Evolutionary conservation across 2,329 filamentous ascomycete genomes (phyloP).

Genomic region (Cercospora canescens): DNA sequence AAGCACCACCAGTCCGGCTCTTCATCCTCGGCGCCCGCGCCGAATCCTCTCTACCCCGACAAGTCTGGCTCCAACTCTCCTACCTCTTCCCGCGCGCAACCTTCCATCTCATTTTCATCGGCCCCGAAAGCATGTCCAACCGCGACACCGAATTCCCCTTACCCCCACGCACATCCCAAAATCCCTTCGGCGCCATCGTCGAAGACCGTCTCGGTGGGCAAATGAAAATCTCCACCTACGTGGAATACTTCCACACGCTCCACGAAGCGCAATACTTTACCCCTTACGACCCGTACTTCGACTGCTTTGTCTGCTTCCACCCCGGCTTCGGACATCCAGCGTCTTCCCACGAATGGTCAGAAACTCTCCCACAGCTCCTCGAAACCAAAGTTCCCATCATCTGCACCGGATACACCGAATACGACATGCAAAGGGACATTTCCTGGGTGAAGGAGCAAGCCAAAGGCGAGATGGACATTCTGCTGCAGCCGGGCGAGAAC

Average conservation of each 20-base stretch:
- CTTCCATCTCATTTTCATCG: constrained; percentile 91
- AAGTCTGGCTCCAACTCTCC: constrained; percentile 92
- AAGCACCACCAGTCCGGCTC: constrained; percentile 83
- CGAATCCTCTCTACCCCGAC: constrained; percentile 92
- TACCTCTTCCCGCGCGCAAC: constrained; percentile 91
- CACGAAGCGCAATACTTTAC: constrained; percentile 88
- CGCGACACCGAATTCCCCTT: constrained; percentile 91
- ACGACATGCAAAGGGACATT: constrained; percentile 90
- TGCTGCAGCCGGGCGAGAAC: constrained; percentile 92
- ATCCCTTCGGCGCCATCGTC: constrained; percentile 91
- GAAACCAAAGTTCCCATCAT: constrained; percentile 96
- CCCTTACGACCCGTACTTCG: constrained; percentile 97
- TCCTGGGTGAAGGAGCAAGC: constrained; percentile 86
- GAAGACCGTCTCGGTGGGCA: constrained; percentile 86
- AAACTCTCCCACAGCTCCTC: constrained; percentile 83
- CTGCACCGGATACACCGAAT: constrained; percentile 93
- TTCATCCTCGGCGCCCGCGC: constrained; percentile 94
- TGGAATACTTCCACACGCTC: constrained; percentile 97
- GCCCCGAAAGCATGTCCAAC: constrained; percentile 93
- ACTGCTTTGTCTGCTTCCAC: constrained; percentile 96
- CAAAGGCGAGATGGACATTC: constrained; percentile 84
- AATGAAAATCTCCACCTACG: constrained; percentile 96
- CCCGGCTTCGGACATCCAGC: constrained; percentile 94
- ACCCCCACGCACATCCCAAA: constrained; percentile 77
- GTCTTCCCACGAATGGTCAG: constrained; percentile 89